phyloP scores from a whole-genome alignment of 768 basidiomycete genomes.

The Pisolithus marmoratus region DNA sequence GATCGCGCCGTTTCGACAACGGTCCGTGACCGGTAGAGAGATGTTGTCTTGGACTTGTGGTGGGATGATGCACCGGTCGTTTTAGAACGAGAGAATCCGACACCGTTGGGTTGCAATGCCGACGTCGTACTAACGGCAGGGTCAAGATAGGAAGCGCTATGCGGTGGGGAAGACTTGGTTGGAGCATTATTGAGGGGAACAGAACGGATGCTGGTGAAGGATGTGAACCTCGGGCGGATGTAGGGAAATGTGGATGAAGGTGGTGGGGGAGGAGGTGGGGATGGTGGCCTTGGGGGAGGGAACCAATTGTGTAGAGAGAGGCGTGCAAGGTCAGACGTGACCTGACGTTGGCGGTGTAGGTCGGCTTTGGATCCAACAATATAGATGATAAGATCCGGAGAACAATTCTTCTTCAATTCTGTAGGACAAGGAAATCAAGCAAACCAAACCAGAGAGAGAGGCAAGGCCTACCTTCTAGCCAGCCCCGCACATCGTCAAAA shows the following conservation, averaged over 20 bases:
- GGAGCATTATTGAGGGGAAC: constrained; percentile 46
- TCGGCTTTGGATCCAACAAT: constrained; percentile 94
- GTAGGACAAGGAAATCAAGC: constrained; percentile 14
- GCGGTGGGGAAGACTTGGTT: constrained; percentile 43
- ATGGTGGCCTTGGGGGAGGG: constrained; percentile 67
- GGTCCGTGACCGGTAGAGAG: constrained; percentile 22
- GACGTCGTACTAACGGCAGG: constrained; percentile 48
- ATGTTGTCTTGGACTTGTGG: background rate
- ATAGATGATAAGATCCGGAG: constrained; percentile 86
- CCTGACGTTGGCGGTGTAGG: constrained; percentile 63
- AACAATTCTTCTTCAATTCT: constrained; percentile 89
- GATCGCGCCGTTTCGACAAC: constrained; percentile 38
- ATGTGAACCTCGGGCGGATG: constrained; percentile 31
- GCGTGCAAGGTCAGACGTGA: constrained; percentile 79
- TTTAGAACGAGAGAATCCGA: constrained; percentile 44
- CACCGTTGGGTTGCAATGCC: constrained; percentile 47
- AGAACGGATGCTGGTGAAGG: constrained; percentile 52
- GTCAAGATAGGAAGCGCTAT: constrained; percentile 60
- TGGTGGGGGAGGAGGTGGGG: constrained; percentile 59
- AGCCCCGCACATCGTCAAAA: constrained; percentile 87
- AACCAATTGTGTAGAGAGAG: constrained; percentile 84
- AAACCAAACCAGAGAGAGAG: background rate
- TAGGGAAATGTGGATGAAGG: constrained; percentile 37
- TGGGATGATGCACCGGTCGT: constrained; percentile 34
- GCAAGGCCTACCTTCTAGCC: constrained; percentile 69